Base-by-base conservation (phyloP, 257 asterid species). In the Nicotiana obtusifolia region DNA sequence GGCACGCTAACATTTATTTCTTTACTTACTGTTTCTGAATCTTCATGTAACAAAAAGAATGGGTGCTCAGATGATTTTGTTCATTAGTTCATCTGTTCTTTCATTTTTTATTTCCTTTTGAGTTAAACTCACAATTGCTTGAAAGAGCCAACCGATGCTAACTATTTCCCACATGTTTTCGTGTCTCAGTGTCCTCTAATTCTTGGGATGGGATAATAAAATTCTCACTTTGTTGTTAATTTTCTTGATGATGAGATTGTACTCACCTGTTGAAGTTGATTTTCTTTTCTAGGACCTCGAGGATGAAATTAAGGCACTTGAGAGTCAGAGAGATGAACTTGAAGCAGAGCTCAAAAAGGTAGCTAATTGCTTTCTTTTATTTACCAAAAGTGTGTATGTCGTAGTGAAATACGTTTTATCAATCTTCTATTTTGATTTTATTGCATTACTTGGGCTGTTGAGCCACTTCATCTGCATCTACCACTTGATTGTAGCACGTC, bases 321-420 rank as follows among this genome's bases (percentile, higher is more conserved):
- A 90, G 76, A 83, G 61, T 85, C 90, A 87, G 87, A 92, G 87
- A 85, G 88, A 84, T 41, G 93, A 91, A 69, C 94, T 95, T 80
- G 99, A 95, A 87, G 91, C 85, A 52, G 91, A 92, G 86, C 88
- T 94, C 84, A 89, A 83, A 81, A 90, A 87, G 98, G 97, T 95
- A 86, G 61, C 82, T 49, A 26, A 52, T 28, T 28, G 44, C 82
- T 83, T 75, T 7, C 80, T 76, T 53, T 85, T 30, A 69, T 77
- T 33, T 31, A 64, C 83, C 10, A 49, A 60, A 54, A 59, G 82
- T 73, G 60, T 37, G 49, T 79, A 35, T 69, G 19, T 81, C 76
- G 71, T 3, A 28, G 33, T 44, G 22, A 69, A 81, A 30, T 47
- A 69, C 64, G 82, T 78, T 80, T 73, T 65, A 82, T 20, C 4